phyloP scores from a whole-genome alignment of 352 stramenopile species.

The Phytopythium montanum region DNA sequence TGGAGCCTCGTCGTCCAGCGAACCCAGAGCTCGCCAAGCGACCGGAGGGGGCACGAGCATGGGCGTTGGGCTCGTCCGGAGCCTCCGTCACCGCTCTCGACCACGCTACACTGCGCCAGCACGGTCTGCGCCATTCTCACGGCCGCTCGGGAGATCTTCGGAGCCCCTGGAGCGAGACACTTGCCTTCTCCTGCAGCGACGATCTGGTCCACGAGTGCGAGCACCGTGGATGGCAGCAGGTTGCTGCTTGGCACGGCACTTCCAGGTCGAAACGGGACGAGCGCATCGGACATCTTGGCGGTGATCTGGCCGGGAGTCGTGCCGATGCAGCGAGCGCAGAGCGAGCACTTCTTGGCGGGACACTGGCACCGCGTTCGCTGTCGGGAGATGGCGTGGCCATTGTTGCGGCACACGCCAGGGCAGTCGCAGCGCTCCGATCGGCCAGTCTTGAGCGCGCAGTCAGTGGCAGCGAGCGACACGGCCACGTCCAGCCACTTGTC shows the following conservation, averaged over 20 bases:
- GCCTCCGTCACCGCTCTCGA: slow-evolving; percentile 49
- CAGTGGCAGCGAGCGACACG: slow-evolving; percentile 69
- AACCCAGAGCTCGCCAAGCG: slow-evolving; percentile 78
- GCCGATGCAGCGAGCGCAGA: slow-evolving; percentile 64
- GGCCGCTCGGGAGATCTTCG: slow-evolving; percentile 28
- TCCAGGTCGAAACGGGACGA: slow-evolving; percentile 47
- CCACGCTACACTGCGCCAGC: slow-evolving; percentile 65
- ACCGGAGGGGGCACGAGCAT: slow-evolving; percentile 65
- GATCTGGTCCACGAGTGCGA: slow-evolving; percentile 49
- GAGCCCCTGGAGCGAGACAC: slow-evolving; percentile 20
- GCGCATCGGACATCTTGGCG: slow-evolving; percentile 53
- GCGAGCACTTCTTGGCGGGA: slow-evolving; percentile 73
- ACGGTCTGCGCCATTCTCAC: slow-evolving; percentile 63
- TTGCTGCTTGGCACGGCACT: background rate
- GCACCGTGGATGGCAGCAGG: slow-evolving; percentile 10
- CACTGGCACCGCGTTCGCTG: slow-evolving; percentile 78
- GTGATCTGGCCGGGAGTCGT: slow-evolving; percentile 57
- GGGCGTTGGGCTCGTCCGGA: slow-evolving; percentile 53
- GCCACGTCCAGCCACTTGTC: slow-evolving; percentile 73
- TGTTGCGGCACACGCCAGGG: slow-evolving; percentile 55
- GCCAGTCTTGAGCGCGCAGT: slow-evolving; percentile 74
- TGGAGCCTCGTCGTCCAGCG: slow-evolving; percentile 77
- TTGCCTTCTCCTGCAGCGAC: slow-evolving; percentile 47
- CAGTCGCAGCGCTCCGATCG: slow-evolving; percentile 71
- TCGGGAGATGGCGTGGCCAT: slow-evolving; percentile 55